Evolutionary conservation across 177 flowering plant genomes (phyloP).

Genomic region (Tripterygium wilfordii): DNA sequence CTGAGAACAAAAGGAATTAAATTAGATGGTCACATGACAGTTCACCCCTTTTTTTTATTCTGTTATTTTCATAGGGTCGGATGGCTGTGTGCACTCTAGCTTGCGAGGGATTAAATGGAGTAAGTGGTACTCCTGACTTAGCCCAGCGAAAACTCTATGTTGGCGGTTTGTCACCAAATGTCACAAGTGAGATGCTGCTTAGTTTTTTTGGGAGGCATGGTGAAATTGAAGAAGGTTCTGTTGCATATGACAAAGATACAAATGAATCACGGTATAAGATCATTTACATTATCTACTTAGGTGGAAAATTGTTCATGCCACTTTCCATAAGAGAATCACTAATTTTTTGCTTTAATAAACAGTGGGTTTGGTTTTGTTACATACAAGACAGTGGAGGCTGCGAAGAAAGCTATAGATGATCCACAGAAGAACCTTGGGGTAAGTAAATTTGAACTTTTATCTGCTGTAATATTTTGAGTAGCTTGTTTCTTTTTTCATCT

Average conservation of each 20-base stretch:
- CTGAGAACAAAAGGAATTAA: too few species aligned
- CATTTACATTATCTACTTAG: neutral
- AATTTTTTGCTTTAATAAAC: constrained; percentile 3
- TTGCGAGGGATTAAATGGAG: constrained; percentile 52
- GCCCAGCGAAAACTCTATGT: constrained; percentile 63
- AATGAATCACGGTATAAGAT: constrained; percentile 48
- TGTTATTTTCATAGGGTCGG: constrained; percentile 46
- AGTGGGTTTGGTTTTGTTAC: constrained; percentile 82
- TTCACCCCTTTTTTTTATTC: too few species aligned
- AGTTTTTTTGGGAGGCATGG: constrained; percentile 52
- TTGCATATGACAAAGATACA: constrained; percentile 67
- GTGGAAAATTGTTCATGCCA: neutral
- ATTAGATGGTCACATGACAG: too few species aligned
- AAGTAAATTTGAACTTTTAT: constrained; percentile 11
- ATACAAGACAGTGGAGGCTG: constrained; percentile 57
- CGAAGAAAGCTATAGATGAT: constrained; percentile 68
- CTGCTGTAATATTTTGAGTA: neutral
- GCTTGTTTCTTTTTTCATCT: neutral
- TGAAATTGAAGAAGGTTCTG: constrained; percentile 81
- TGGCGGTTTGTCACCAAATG: constrained; percentile 58
- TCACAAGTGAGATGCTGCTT: constrained; percentile 56
- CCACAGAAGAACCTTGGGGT: constrained; percentile 66
- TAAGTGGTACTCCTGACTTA: constrained; percentile 42
- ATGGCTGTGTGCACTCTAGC: constrained; percentile 76
- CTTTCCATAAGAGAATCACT: neutral